phyloP scores from a whole-genome alignment of 2,329 filamentous ascomycete species.

The Didymella keratinophila region DNA sequence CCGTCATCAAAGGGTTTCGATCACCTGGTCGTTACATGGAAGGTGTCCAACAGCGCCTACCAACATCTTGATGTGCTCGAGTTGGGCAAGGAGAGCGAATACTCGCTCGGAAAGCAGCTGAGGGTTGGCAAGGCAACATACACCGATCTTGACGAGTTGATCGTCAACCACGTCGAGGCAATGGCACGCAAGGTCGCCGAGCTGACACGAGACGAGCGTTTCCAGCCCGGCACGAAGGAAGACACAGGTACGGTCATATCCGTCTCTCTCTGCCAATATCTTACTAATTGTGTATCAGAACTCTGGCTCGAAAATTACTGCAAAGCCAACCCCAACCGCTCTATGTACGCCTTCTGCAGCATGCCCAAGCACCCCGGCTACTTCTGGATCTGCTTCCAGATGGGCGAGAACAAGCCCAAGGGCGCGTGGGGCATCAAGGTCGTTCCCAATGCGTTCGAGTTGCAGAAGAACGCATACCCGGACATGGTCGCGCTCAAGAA shows the following conservation, averaged over 20 bases:
- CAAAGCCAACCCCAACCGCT: constrained; percentile 92
- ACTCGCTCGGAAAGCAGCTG: constrained; percentile 85
- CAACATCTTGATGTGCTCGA: constrained; percentile 98
- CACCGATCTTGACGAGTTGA: constrained; percentile 94
- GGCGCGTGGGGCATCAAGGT: constrained; percentile 87
- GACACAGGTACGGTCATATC: constrained; percentile 75
- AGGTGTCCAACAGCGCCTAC: constrained; percentile 94
- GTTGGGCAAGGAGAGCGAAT: constrained; percentile 96
- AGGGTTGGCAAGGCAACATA: constrained; percentile 92
- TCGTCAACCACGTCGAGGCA: constrained; percentile 94
- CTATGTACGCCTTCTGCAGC: constrained; percentile 94
- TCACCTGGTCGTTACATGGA: constrained; percentile 96
- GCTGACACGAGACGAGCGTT: constrained; percentile 94
- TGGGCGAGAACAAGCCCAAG: constrained; percentile 75
- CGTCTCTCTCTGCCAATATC: neutral
- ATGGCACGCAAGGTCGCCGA: constrained; percentile 99
- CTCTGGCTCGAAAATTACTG: constrained; percentile 97
- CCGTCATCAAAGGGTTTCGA: constrained; percentile 95
- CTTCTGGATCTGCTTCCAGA: constrained; percentile 97
- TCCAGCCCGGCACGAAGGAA: constrained; percentile 78
- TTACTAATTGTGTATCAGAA: constrained; percentile 63
- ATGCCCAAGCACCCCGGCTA: constrained; percentile 91
- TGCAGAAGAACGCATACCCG: constrained; percentile 87
- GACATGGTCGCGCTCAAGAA: constrained; percentile 96
- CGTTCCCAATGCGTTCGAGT: constrained; percentile 90